phyloP scores from a whole-genome alignment of 805 yeast genomes.

The Starmerella khaoyaiensis region DNA sequence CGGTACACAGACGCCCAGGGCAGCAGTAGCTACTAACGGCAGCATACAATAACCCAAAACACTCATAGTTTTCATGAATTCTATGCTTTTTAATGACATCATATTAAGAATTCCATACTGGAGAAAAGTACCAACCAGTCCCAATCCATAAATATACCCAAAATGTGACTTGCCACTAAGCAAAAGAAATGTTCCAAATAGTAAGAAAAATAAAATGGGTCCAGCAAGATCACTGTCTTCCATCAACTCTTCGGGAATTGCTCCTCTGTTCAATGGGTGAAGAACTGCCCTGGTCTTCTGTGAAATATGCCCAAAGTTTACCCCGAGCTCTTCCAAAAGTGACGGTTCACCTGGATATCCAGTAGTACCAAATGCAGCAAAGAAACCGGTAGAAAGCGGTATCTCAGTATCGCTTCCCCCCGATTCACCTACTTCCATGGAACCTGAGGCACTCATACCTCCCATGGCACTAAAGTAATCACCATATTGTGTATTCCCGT shows the following conservation, averaged over 20 bases:
- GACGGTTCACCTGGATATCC: constrained; percentile 97
- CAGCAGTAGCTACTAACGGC: constrained; percentile 71
- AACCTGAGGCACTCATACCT: constrained; percentile 3
- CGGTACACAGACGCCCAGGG: constrained; percentile 50
- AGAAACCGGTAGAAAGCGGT: constrained; percentile 52
- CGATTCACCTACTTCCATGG: constrained; percentile 5
- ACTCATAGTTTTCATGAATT: constrained; percentile 61
- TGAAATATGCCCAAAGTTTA: constrained; percentile 77
- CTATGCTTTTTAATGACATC: constrained; percentile 49
- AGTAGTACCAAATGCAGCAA: constrained; percentile 84
- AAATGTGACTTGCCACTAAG: constrained; percentile 88
- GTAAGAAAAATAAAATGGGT: constrained; percentile 73
- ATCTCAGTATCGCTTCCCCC: too few relatives aligned
- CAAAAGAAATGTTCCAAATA: constrained; percentile 71
- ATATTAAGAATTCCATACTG: constrained; percentile 73
- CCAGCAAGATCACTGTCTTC: constrained; percentile 91
- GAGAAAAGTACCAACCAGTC: constrained; percentile 75
- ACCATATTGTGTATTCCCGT: constrained; percentile 13
- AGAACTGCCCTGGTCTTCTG: constrained; percentile 72
- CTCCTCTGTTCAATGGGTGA: constrained; percentile 48
- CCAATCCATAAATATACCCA: constrained; percentile 94
- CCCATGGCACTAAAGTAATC: constrained; percentile 18
- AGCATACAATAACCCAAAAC: constrained; percentile 88
- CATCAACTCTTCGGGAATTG: constrained; percentile 59
- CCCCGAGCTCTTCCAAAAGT: constrained; percentile 80